Conservation (phyloP, 495 filamentous ascomycete genomes). For the Daldinia concentrica region DNA sequence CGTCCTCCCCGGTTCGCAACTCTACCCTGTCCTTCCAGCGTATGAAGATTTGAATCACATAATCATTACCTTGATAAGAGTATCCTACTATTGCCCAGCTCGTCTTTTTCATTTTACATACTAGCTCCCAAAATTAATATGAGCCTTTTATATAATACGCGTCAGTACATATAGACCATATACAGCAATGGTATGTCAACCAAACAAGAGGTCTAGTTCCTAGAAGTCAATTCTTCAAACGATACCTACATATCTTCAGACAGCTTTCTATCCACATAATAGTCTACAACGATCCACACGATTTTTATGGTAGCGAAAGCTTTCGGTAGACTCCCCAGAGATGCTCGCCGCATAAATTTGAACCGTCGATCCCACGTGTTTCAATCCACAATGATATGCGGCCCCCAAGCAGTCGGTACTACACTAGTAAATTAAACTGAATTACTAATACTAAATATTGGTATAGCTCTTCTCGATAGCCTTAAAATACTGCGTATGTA, state of each 20-base stretch:
- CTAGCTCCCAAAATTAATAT: background rate
- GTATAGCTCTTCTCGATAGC: background rate
- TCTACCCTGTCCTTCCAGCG: constrained; percentile 15
- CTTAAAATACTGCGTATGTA: background rate
- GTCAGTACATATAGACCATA: background rate
- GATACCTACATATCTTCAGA: background rate
- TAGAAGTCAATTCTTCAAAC: background rate
- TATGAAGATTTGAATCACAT: constrained; percentile 16
- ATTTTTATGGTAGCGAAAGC: constrained; percentile 10
- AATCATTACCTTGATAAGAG: constrained; percentile 3
- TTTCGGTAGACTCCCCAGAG: constrained; percentile 23
- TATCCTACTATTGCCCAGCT: constrained; percentile 8
- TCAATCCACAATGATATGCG: constrained; percentile 34
- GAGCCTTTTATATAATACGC: background rate
- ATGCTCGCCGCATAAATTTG: constrained; percentile 32
- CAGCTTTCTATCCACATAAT: background rate
- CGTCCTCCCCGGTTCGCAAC: constrained; percentile 23
- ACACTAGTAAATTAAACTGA: constrained; percentile 9
- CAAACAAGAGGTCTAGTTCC: background rate
- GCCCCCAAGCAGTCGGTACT: constrained; percentile 10
- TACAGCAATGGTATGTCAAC: background rate
- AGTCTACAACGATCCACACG: background rate
- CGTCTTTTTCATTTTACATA: background rate
- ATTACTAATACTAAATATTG: background rate
- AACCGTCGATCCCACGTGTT: constrained; percentile 43